Base-by-base conservation (phyloP, 23 red algal genomes). In the Gracilaria gracilis region DNA sequence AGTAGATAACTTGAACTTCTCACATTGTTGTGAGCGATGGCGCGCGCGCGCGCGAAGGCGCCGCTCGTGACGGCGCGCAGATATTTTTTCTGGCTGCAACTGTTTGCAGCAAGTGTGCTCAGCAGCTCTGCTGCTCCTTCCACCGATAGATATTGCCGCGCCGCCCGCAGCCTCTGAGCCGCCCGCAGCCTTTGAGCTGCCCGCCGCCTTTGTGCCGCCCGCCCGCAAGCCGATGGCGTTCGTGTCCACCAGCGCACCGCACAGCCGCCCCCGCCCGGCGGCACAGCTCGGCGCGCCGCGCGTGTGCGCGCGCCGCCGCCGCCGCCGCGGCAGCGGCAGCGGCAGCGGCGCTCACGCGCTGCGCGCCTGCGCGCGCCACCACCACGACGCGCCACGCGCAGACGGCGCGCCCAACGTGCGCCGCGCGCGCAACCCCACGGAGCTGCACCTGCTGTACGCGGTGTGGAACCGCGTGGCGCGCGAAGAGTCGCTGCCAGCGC, bases 401-500 rank as follows among this genome's bases (percentile, higher is more conserved):
- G 33, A 58, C 12, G 16, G 2, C 2, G 54, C 65, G 21, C 38
- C 27, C 8, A 9, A 19, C 23, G 37, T 87, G 25, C 62, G 62
- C 13, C 83, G 83, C 14, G 83, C 66, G 17, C n/a, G 51, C 14
- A 71, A 71, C 66, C 61, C 61, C 21, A 34, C 31, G 12, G 83
- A 87, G 47, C 44, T 87, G 46, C 83, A 72, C 15, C 61, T 57
- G 12, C 24, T 72, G 27, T 87, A 87, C 47, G 67, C 65, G 21
- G 83, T 87, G n/a, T 87, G 83, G 83, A 72, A 87, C 61, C 34
- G 57, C 37, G 83, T 87, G 23, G 83, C 83, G 42, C 5, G 35
- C 24, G 83, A 49, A 13, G 83, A 87, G 38, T 64, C 49, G 1
- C 13, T 67, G n/a, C 25, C 83, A 16, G 2, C 61, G 21, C 23